Evolutionary conservation across 208 protist species (phyloP).

Genomic region (Crithidia bombi): DNA sequence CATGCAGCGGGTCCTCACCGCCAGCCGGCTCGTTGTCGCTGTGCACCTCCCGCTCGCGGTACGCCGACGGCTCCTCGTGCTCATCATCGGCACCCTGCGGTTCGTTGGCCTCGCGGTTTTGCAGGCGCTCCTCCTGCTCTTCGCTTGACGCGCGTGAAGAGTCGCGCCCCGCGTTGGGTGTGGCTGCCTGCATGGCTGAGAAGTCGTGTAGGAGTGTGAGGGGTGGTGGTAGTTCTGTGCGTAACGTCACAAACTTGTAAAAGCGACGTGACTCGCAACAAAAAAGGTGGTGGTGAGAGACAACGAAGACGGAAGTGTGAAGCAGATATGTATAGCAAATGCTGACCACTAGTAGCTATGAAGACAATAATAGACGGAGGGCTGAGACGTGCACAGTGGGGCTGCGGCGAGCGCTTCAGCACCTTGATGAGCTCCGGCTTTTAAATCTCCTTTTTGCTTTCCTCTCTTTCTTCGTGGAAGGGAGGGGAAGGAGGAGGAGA

Average conservation of each 20-base stretch:
- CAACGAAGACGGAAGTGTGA: background rate
- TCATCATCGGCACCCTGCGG: constrained; percentile 16
- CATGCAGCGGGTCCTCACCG: background rate
- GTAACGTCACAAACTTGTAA: background rate
- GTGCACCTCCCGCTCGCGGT: constrained; percentile 8
- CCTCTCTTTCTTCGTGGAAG: background rate
- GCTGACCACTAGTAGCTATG: too few species aligned
- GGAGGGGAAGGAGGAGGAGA: too few species aligned
- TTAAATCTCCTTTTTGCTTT: too few species aligned
- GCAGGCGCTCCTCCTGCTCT: background rate
- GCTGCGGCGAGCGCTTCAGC: too few species aligned
- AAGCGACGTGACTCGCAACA: too few species aligned
- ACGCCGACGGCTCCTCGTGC: constrained; percentile 5
- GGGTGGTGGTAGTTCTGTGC: background rate
- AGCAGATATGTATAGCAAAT: background rate
- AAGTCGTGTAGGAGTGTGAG: background rate
- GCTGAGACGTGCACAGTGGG: too few species aligned
- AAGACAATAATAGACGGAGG: too few species aligned
- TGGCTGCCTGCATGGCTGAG: background rate
- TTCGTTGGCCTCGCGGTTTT: constrained; percentile 9
- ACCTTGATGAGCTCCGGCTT: too few species aligned
- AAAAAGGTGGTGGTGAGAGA: background rate
- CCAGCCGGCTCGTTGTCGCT: constrained; percentile 7
- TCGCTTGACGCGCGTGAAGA: background rate
- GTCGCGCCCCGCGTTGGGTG: background rate